Percentiles rank a stretch among this genome's conserved stretches.
These are phyloP conservation scores for Thalassiosira hispida DNA, from an alignment of 352 stramenopile species.

Conservation along the genomic window DNA sequence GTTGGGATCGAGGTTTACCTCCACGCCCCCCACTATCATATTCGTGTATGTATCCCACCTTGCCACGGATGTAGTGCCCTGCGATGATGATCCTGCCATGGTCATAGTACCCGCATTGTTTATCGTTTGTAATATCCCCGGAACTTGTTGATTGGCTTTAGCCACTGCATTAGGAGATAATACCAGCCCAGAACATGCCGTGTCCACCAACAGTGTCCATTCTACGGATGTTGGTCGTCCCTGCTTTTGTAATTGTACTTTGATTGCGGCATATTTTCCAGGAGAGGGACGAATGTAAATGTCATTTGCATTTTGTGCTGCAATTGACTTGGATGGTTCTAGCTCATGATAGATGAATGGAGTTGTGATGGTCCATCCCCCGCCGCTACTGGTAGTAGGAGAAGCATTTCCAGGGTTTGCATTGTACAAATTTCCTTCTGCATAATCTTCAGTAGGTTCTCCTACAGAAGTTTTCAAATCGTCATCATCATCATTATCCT, in stretches of 20 bases:
- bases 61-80: slow-evolving; percentile 18
- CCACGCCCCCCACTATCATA: slow-evolving; percentile 35
- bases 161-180: slow-evolving; percentile 55
- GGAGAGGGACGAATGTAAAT: slow-evolving; percentile 50
- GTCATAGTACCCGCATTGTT: slow-evolving; percentile 62
- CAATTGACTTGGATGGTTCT: slow-evolving; percentile 48
- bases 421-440: not conserved
- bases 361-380: slow-evolving; percentile 20
- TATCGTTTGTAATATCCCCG: slow-evolving; percentile 11
- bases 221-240: slow-evolving; percentile 11
- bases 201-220: slow-evolving; percentile 71
- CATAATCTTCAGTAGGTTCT: not conserved
- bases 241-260: slow-evolving; percentile 35
- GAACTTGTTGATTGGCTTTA: slow-evolving; percentile 41
- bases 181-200: slow-evolving; percentile 73
- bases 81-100: slow-evolving; percentile 42
- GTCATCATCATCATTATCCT: slow-evolving; percentile 7
- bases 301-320: slow-evolving; percentile 45
- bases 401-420: not conserved
- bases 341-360: slow-evolving; percentile 59
- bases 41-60: slow-evolving; percentile 49
- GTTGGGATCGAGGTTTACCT: slow-evolving; percentile 46
- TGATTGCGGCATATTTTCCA: slow-evolving; percentile 66
- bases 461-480: not conserved
- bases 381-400: not conserved